Base-by-base conservation (phyloP, 2,329 filamentous ascomycete genomes). In the Beauveria brongniartii region DNA sequence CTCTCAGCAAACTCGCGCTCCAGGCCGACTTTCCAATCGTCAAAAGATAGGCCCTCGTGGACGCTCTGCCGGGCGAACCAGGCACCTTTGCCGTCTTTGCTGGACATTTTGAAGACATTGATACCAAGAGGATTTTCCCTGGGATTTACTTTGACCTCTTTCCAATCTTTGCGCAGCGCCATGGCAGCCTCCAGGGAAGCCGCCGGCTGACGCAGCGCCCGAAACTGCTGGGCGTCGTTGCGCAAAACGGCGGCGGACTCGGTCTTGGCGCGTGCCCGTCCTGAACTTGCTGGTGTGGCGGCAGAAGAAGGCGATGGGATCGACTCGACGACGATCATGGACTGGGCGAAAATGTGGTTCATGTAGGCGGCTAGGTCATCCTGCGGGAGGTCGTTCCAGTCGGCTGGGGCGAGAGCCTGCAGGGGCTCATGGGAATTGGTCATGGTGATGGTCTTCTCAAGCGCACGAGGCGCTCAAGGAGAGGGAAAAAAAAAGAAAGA, bases 21-120 rank as follows among this genome's bases (percentile, higher is more conserved):
- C 69, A 97, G 81, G 3, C 88, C 91, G 55, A 80, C 79, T 76
- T 87, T 89, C 87, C 91, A 96, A 70, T 84, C 86, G 22, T 83
- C 81, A 71, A 95, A 96, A 0, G 86, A 80, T 22, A 95, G 72
- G 0, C 88, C 90, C 67, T 89, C 85, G 69, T 97, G 92, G 22
- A 96, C 80, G 70, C 91, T 96, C 54, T 89, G 80, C 60, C 93
- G 79, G 26, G 91, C 91, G 73, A 97, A 97, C 93, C 93, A 97
- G 8, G 89, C 81, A 2, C 92, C 93, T 65, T 87, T 87, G 43
- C 91, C 86, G 72, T 97, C 93, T 67, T 90, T 88, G 2, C 88
- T 84, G 0, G 81, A 77, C 63, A 94, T 80, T 72, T 95, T 96
- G 76, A 89, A 96, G 26, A 97, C 85, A 60, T 80, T 81, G 64